Evolutionary conservation across 306 rosid genomes (phyloP).

Genomic region (Begonia fuchsioides): DNA sequence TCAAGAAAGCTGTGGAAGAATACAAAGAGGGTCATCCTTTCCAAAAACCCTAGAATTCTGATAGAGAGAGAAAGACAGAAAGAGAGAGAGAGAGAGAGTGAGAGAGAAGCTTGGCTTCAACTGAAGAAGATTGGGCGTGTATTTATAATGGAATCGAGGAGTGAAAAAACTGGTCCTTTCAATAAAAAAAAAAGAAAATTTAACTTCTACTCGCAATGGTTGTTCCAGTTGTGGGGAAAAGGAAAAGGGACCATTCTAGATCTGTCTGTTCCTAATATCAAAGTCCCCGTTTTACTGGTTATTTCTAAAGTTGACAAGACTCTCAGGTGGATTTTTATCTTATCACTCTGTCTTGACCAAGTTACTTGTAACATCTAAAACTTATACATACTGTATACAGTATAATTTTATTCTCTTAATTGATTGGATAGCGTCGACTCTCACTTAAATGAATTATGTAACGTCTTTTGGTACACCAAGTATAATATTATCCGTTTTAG

Average conservation of each 20-base stretch:
- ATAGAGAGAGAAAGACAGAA: conserved; percentile 1
- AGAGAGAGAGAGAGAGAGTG: background rate
- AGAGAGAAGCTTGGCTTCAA: conserved; percentile 22
- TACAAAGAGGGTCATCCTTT: conserved; percentile 66
- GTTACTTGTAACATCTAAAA: no score
- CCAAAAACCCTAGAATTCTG: conserved; percentile 1
- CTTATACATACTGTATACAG: no score
- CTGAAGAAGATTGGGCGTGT: conserved; percentile 14
- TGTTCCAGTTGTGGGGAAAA: conserved; percentile 51
- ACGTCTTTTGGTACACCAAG: no score
- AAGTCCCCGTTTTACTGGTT: conserved; percentile 29
- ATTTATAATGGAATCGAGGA: conserved; percentile 58
- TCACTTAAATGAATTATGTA: no score
- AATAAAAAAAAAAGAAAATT: no score
- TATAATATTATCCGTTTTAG: no score
- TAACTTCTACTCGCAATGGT: conserved; percentile 29
- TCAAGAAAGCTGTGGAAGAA: conserved; percentile 99
- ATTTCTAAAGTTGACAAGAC: background rate
- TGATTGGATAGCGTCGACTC: no score
- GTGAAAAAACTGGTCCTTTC: no score
- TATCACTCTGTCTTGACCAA: no score
- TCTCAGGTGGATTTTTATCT: no score
- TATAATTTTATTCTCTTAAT: no score
- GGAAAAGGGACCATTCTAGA: conserved; percentile 30
- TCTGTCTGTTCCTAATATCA: conserved; percentile 31